These are phyloP conservation scores for Neolentinus lepideus DNA, from an alignment of 1,284 basidiomycete species.

Conservation along the genomic window DNA sequence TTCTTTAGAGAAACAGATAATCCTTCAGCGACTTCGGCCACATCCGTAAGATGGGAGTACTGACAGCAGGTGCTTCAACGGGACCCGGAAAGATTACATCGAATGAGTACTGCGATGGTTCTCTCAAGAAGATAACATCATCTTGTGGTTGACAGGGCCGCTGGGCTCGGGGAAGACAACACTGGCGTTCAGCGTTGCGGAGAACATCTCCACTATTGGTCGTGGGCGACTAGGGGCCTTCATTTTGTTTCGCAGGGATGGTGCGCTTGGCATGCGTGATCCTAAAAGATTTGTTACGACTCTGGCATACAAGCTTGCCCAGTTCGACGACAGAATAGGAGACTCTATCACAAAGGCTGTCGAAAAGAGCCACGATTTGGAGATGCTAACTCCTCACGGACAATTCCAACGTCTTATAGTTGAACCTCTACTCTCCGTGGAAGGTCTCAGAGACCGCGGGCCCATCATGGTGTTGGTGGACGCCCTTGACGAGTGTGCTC, in stretches of 20 bases:
- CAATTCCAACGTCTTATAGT: background rate
- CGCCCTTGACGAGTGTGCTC: background rate
- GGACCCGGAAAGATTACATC: background rate
- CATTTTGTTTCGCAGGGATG: background rate
- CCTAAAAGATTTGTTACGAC: background rate
- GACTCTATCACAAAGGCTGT: background rate
- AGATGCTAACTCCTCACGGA: background rate
- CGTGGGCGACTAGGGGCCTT: background rate
- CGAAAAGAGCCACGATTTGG: background rate
- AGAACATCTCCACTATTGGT: background rate
- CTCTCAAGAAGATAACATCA: background rate
- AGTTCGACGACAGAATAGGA: background rate
- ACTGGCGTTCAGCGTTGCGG: background rate
- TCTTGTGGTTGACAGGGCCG: background rate
- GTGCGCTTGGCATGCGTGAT: background rate
- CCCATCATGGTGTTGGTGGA: background rate
- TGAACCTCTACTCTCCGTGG: background rate
- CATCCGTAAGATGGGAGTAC: background rate
- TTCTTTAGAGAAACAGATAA: background rate
- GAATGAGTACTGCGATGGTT: background rate
- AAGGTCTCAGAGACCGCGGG: background rate
- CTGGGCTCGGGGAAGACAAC: background rate
- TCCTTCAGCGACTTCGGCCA: background rate
- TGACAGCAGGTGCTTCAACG: background rate
- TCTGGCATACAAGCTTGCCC: background rate